These are phyloP conservation scores for Ocimum tenuiflorum DNA, from an alignment of 257 asterid genomes.

Conservation along the genomic window DNA sequence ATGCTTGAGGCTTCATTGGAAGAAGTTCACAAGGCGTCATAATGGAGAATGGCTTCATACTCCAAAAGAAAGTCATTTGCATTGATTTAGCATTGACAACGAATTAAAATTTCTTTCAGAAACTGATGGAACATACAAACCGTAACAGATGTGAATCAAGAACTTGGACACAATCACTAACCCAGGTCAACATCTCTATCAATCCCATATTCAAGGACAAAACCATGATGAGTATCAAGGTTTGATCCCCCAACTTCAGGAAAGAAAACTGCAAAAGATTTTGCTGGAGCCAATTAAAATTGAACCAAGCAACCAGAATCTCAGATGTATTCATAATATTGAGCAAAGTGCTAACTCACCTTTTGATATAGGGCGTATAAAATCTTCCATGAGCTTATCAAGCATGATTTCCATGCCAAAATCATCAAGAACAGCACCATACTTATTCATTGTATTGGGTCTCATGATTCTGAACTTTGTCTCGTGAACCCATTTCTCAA, in stretches of 20 bases:
- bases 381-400: conserved; percentile 80
- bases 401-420: conserved; percentile 95
- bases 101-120: conserved; percentile 7
- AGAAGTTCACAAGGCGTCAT: conserved; percentile 2
- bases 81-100: conserved; percentile 5
- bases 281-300: conserved; percentile 8
- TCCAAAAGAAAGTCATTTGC: not conserved
- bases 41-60: not conserved
- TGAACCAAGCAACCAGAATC: conserved; percentile 11
- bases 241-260: conserved; percentile 88
- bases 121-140: no score
- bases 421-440: conserved; percentile 96
- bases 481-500: conserved; percentile 97
- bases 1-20: not conserved
- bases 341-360: conserved; percentile 44
- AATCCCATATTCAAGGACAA: conserved; percentile 90
- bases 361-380: conserved; percentile 74
- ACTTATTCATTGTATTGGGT: conserved; percentile 89
- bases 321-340: not conserved
- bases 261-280: conserved; percentile 63
- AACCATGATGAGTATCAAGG: conserved; percentile 92
- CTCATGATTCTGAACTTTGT: conserved; percentile 96
- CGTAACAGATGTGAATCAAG: not conserved
- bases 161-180: conserved; percentile 24
- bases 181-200: conserved; percentile 89